Evolutionary conservation across 208 protist genomes (phyloP).

Genomic region (Blastocrithidia nonstop): DNA sequence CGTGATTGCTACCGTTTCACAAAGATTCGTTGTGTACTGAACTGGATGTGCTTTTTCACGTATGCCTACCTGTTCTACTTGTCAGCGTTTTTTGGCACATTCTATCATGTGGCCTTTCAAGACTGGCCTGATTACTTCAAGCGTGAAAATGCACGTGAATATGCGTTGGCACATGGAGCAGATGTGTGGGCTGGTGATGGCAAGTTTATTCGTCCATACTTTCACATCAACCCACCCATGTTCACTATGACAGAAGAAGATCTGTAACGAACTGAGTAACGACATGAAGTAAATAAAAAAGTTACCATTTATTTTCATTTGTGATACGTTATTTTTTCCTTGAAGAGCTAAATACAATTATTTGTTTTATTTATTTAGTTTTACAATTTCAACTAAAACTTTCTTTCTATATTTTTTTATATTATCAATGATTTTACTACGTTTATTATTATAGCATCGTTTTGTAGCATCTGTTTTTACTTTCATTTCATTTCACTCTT

Average conservation of each 20-base stretch:
- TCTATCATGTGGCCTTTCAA: slow-evolving; percentile 59
- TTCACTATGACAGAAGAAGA: slow-evolving; percentile 74
- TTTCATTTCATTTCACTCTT: no score
- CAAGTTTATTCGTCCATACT: slow-evolving; percentile 77
- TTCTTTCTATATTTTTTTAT: no score
- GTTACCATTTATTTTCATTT: no score
- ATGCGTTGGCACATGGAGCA: slow-evolving; percentile 43
- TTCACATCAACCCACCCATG: slow-evolving; percentile 83
- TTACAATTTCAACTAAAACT: no score
- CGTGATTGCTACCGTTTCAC: slow-evolving; percentile 50
- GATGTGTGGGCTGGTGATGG: slow-evolving; percentile 76
- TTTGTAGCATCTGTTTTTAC: no score
- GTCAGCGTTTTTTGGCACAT: slow-evolving; percentile 46
- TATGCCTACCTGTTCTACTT: slow-evolving; percentile 66
- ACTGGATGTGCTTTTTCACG: slow-evolving; percentile 42
- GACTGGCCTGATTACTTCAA: slow-evolving; percentile 74
- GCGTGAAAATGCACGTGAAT: slow-evolving; percentile 61
- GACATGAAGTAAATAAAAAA: not conserved
- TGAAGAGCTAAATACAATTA: no score
- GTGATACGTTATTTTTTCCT: no score
- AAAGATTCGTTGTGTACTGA: slow-evolving; percentile 51
- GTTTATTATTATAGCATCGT: no score
- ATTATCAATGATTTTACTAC: no score
- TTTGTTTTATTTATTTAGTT: no score
- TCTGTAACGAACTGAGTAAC: slow-evolving; percentile 12